Evolutionary conservation across 257 asterid species (phyloP), one percentile per base, ranked within the genome.

Genomic region (Capsicum chinense): DNA sequence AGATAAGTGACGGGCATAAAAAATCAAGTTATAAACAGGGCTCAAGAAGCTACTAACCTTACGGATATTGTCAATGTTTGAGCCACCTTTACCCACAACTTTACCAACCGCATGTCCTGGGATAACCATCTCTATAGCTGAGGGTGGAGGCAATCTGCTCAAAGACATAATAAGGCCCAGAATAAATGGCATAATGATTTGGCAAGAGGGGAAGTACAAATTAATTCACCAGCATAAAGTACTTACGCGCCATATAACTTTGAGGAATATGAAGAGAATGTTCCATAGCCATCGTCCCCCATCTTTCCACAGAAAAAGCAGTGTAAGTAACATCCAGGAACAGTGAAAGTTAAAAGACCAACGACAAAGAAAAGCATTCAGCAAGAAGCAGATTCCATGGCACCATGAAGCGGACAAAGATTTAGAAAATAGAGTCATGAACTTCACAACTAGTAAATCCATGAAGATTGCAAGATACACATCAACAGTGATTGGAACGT

Each of bases 11-110:
- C 5, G 3, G 42, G 7, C 60, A 81, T 44, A 19, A 47, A 44
- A 60, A 59, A 57, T 54, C 39, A 47, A 44, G 52, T 78, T 66
- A n/a, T 69, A 73, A 60, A 11, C 39, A 67, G n/a, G 58, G 47
- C 58, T 50, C 15, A 70, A 44, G 37, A 62, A 52, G 86, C 15
- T 71, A 83, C 85, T 86, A 88, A 94, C 99, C 97, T 94, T 92
- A 33, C 98, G 94, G 78, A 95, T 93, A 87, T 94, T 95, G n/a
- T 94, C 99, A 42, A 95, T 89, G 88, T 95, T 95, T 66, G 93
- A 87, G 84, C 99, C 98, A 79, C 98, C 93, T 91, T 88, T 94
- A 64, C 99, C 98, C 79, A 94, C 87, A 85, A 95, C 99, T 89
- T 92, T 95, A 67, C 98, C 94, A 81, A 91, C 90, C 7, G 98